A percentile compares a stretch with the other conserved stretches of the same genome.
Conservation (phyloP, 1,139 yeast species). For the Taphrina confusa region DNA sequence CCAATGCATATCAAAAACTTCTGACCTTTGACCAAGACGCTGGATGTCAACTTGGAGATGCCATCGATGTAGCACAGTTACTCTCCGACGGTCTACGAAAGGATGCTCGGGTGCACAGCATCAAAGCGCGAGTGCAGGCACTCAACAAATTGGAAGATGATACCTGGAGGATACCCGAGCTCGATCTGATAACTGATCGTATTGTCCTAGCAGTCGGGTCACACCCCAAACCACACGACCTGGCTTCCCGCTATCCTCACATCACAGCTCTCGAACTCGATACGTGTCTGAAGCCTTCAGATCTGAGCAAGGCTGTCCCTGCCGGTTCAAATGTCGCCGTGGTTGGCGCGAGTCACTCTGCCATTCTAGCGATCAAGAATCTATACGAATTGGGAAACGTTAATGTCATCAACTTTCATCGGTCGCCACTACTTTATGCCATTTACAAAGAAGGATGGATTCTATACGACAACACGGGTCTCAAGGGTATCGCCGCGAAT, state of each 20-base stretch:
- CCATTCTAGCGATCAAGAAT: constrained; percentile 34
- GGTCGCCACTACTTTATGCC: constrained; percentile 29
- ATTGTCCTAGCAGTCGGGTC: constrained; percentile 29
- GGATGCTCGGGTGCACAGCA: constrained; percentile 18
- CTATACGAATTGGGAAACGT: constrained; percentile 22
- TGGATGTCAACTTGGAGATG: constrained; percentile 23
- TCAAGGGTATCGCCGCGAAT: constrained; percentile 31
- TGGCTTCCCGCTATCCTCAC: constrained; percentile 23
- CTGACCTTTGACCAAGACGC: constrained; percentile 20
- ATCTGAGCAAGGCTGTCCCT: not conserved
- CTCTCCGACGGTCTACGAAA: constrained; percentile 29
- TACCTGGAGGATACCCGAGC: constrained; percentile 17
- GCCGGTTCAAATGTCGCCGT: constrained; percentile 13
- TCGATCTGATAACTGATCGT: constrained; percentile 16
- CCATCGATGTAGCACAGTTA: constrained; percentile 27
- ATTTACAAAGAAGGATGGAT: constrained; percentile 33
- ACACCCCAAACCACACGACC: constrained; percentile 25
- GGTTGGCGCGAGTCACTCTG: constrained; percentile 30
- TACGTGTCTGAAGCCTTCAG: constrained; percentile 22
- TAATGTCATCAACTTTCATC: constrained; percentile 26
- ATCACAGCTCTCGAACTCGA: constrained; percentile 19
- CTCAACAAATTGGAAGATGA: constrained; percentile 4
- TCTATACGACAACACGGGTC: constrained; percentile 32
- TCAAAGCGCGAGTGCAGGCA: constrained; percentile 6
- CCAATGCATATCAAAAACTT: constrained; percentile 16